Percentiles rank a stretch among this genome's conserved stretches.
These are phyloP conservation scores for Marasmius fiardii DNA, from an alignment of 1,284 basidiomycete species.

Conservation along the genomic window DNA sequence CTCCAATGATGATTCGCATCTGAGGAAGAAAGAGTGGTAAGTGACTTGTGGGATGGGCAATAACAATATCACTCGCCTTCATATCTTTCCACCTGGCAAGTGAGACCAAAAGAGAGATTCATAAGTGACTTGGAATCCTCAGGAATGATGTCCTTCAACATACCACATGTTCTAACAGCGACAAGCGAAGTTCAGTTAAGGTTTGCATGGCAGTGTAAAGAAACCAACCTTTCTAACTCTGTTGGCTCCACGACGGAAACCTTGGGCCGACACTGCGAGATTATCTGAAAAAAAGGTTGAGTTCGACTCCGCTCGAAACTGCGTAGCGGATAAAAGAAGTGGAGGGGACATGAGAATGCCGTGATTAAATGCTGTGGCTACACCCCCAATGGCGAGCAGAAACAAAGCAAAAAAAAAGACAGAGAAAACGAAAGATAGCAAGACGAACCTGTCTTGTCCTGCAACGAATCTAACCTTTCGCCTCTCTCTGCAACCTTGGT, in stretches of 20 bases:
- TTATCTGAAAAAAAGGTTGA: constrained; percentile 61
- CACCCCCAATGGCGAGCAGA: neutral
- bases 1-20: constrained; percentile 90
- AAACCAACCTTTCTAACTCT: constrained; percentile 78
- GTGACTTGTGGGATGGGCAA: neutral
- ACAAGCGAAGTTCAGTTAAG: constrained; percentile 1
- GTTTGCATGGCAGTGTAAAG: neutral
- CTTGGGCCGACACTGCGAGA: constrained; percentile 97
- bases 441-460: constrained; percentile 87
- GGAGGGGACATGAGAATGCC: neutral
- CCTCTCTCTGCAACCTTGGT: constrained; percentile 94
- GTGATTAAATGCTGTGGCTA: too few relatives aligned
- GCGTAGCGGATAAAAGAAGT: neutral
- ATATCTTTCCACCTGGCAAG: constrained; percentile 90
- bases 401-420: constrained; percentile 1
- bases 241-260: constrained; percentile 96
- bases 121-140: constrained; percentile 9
- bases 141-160: constrained; percentile 26
- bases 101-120: constrained; percentile 5
- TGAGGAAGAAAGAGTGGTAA: constrained; percentile 28
- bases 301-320: neutral
- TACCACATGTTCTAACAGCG: constrained; percentile 79
- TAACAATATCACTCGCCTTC: constrained; percentile 57
- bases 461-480: constrained; percentile 89
- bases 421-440: constrained; percentile 3